Evolutionary conservation across 1,284 basidiomycete genomes (phyloP).

Genomic region (Sanguinoderma infundibulare): DNA sequence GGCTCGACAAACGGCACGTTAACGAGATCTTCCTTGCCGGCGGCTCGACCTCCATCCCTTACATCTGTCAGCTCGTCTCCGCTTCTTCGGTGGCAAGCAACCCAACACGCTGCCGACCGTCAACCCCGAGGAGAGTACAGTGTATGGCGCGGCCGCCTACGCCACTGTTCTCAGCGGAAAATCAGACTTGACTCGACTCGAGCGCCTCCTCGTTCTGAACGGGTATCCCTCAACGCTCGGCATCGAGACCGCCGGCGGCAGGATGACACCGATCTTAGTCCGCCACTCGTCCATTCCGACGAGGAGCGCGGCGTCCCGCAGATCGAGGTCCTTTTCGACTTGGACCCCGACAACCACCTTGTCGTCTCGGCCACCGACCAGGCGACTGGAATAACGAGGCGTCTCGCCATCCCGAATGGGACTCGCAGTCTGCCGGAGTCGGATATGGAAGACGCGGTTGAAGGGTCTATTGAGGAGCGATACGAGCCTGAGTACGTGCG

Average conservation of each 20-base stretch:
- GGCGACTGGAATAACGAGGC: too few species aligned
- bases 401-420: too few species aligned
- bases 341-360: slow-evolving; percentile 97
- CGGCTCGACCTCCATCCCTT: slow-evolving; percentile 98
- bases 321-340: slow-evolving; percentile 97
- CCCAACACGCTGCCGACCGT: slow-evolving; percentile 96
- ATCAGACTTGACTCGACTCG: too few species aligned
- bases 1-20: slow-evolving; percentile 95
- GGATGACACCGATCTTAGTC: slow-evolving; percentile 97
- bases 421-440: too few species aligned
- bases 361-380: slow-evolving; percentile 97
- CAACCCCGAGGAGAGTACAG: slow-evolving; percentile 99
- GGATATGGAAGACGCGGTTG: too few species aligned
- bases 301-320: slow-evolving; percentile 99
- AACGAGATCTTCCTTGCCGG: slow-evolving; percentile 98
- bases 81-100: slow-evolving; percentile 98
- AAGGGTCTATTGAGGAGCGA: too few species aligned
- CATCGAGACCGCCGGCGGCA: slow-evolving; percentile 99
- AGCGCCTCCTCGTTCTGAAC: slow-evolving; percentile 95
- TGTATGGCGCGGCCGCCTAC: slow-evolving; percentile 99
- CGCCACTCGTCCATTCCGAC: slow-evolving; percentile 98
- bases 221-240: slow-evolving; percentile 94
- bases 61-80: slow-evolving; percentile 96
- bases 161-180: slow-evolving; percentile 95
- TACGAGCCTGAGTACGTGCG: too few species aligned